Conservation (phyloP, 2,329 filamentous ascomycete genomes). For the Orbilia quercus region DNA sequence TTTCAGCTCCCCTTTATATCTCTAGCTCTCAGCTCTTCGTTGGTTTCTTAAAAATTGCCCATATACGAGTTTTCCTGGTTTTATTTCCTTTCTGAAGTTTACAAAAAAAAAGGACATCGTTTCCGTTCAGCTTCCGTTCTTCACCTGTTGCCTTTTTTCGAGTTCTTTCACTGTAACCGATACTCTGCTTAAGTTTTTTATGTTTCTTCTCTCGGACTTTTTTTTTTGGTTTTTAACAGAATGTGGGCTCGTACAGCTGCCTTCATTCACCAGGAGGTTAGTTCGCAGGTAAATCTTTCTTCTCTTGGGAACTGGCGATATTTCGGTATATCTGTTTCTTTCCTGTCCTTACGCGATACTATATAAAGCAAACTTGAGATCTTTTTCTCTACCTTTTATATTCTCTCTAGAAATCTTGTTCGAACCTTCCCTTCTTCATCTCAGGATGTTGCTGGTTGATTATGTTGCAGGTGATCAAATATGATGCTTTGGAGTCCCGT, state of each 20-base stretch:
- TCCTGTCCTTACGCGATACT: conserved; percentile 13
- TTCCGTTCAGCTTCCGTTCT: neutral
- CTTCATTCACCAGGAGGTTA: neutral
- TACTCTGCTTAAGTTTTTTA: conserved; percentile 2
- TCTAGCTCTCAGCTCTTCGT: neutral
- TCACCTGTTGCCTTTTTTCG: neutral
- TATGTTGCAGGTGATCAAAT: neutral
- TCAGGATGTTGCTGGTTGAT: neutral
- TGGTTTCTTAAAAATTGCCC: conserved; percentile 13
- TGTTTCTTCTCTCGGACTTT: conserved; percentile 4
- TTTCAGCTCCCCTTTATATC: neutral
- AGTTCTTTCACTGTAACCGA: conserved; percentile 13
- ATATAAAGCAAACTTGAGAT: conserved; percentile 18
- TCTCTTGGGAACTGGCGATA: conserved; percentile 16
- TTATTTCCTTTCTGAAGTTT: neutral
- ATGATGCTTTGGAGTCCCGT: too few relatives aligned
- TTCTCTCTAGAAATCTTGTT: too few relatives aligned
- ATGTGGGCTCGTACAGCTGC: conserved; percentile 1
- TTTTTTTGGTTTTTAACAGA: conserved; percentile 7
- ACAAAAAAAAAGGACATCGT: conserved; percentile 12
- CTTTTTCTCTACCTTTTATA: neutral
- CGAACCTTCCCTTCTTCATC: neutral
- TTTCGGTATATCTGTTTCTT: conserved; percentile 11
- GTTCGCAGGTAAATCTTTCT: conserved; percentile 14
- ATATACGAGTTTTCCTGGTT: conserved; percentile 23